phyloP scores from a whole-genome alignment of 106 monocot species.

The Dendrobium catenatum region DNA sequence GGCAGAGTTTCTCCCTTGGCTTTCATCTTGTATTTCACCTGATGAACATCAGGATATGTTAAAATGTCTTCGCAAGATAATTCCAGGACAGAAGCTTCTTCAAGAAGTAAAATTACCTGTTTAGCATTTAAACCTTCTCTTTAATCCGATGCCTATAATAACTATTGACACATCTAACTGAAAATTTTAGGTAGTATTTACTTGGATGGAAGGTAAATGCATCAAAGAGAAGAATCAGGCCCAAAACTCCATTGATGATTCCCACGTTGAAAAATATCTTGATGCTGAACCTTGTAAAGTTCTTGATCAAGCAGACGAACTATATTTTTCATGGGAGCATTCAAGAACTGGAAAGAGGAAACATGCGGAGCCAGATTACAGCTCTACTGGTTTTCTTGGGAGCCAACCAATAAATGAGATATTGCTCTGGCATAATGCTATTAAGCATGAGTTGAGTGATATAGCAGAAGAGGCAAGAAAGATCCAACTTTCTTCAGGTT shows the following conservation, averaged over 20 bases:
- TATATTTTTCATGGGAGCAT: conserved; percentile 20
- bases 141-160: no score
- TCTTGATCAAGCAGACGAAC: no score
- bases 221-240: background rate
- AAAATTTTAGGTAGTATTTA: conserved; percentile 25
- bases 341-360: conserved; percentile 66
- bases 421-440: conserved; percentile 93
- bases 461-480: conserved; percentile 82
- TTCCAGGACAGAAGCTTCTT: conserved; percentile 86
- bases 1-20: conserved; percentile 83
- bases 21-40: conserved; percentile 70
- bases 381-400: conserved; percentile 10
- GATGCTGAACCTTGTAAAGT: conserved; percentile 10
- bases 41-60: conserved; percentile 81
- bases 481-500: conserved; percentile 73
- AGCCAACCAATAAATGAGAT: conserved; percentile 85
- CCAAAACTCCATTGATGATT: conserved; percentile 5
- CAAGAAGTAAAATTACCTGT: conserved; percentile 50
- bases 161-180: no score
- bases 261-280: background rate
- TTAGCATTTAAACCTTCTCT: no score
- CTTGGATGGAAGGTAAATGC: conserved; percentile 76
- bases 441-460: conserved; percentile 68
- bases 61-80: conserved; percentile 70
- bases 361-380: conserved; percentile 27